Percentiles rank a stretch among this genome's conserved stretches.
phyloP scores from a whole-genome alignment of 1,139 yeast genomes.

The Candida smagusa region DNA sequence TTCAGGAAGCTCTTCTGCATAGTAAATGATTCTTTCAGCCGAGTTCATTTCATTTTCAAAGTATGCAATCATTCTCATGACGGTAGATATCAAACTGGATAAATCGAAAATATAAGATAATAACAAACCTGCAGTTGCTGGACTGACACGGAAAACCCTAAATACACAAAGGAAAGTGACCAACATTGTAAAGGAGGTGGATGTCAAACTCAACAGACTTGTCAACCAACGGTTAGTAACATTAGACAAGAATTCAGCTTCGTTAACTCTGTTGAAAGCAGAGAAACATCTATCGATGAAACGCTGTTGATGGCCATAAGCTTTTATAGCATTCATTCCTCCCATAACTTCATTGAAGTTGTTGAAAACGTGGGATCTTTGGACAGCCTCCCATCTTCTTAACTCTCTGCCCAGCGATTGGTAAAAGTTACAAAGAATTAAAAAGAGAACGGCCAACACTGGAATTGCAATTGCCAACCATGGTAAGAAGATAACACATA shows the following conservation, averaged over 20 bases:
- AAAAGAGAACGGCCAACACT: constrained; percentile 31
- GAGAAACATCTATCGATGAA: constrained; percentile 35
- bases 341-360: constrained; percentile 21
- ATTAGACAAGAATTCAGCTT: constrained; percentile 39
- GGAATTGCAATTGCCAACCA: constrained; percentile 48
- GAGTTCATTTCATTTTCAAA: constrained; percentile 86
- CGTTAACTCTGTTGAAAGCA: constrained; percentile 38
- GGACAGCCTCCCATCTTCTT: constrained; percentile 19
- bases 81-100: constrained; percentile 45
- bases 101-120: constrained; percentile 56
- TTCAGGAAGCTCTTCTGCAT: constrained; percentile 49
- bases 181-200: constrained; percentile 37
- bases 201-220: constrained; percentile 38
- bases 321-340: constrained; percentile 18
- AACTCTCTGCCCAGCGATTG: constrained; percentile 19
- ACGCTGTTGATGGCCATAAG: constrained; percentile 13
- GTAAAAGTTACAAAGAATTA: constrained; percentile 18
- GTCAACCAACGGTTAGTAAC: constrained; percentile 47
- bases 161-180: constrained; percentile 60
- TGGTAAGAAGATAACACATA: constrained; percentile 73
- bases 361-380: constrained; percentile 19
- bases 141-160: constrained; percentile 58
- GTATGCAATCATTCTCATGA: constrained; percentile 53
- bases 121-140: constrained; percentile 71
- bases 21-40: constrained; percentile 79